Evolutionary conservation across 805 yeast genomes (phyloP), one percentile per base, ranked within the genome.

Genomic region (Metschnikowia henanensis): DNA sequence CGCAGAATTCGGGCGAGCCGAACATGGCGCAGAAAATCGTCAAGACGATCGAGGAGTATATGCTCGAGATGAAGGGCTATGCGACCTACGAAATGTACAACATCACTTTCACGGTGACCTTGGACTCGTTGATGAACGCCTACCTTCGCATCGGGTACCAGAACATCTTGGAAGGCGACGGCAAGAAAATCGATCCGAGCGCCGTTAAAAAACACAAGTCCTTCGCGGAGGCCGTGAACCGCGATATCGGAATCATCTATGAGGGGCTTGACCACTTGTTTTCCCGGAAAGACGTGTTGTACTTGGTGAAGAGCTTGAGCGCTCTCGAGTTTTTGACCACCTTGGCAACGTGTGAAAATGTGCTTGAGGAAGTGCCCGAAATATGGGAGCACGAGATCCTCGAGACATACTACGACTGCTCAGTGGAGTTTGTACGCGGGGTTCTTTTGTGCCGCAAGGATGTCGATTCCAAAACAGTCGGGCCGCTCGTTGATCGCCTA

Each of bases 31-130:
- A 77, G 47, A 81, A 78, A 48, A 79, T 86, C 23, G 75, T 79
- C 2, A 89, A 83, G 52, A 88, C 96, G 0, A 69, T 87, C n/a
- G 74, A 69, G 30, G 96, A 88, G 56, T 88, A 85, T 61, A 68
- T 85, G 61, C 73, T 70, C 16, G 96, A 88, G 45, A 74, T 85
- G 38, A 68, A 79, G 53, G 71, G 68, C 16, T 70, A 66, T 46
- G 65, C 73, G 2, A 61, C 75, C 2, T 69, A 69, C 41, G 75
- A 70, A 37, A 64, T 70, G 22, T 71, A 68, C 52, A 64, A 54
- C 57, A 62, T 70, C 31, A 65, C 72, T 1, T 70, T 68, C 44
- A 62, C 62, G 29, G 61, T 70, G 17, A 57, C 67, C 28, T 55
- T 71, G 40, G 75, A 71, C 50, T 55, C 66, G 8, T 64, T 70